Evolutionary conservation across 2,329 filamentous ascomycete genomes (phyloP).

Genomic region (Apiospora pterosperma): DNA sequence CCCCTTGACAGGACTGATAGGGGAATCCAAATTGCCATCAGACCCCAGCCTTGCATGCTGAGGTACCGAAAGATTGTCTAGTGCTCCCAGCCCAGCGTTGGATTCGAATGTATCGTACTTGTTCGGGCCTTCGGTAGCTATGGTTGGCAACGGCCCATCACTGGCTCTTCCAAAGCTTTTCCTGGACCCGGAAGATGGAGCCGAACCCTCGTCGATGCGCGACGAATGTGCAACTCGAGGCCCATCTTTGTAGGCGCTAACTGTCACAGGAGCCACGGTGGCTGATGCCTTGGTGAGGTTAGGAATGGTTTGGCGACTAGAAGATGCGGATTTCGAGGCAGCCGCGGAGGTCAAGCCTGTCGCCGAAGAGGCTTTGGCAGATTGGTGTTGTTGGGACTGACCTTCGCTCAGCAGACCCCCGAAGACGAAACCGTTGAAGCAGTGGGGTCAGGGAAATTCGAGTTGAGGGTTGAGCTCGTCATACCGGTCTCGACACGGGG

Average conservation of each 20-base stretch:
- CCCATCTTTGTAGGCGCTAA: conserved; percentile 45
- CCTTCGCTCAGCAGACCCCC: conserved; percentile 34
- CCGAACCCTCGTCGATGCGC: conserved; percentile 41
- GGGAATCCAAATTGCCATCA: conserved; percentile 42
- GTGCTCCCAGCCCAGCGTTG: conserved; percentile 20
- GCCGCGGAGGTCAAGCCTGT: conserved; percentile 35
- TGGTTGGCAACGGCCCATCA: conserved; percentile 36
- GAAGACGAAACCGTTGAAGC: conserved; percentile 36
- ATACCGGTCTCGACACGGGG: conserved; percentile 37
- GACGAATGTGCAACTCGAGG: conserved; percentile 33
- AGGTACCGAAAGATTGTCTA: conserved; percentile 26
- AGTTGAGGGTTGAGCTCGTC: conserved; percentile 30
- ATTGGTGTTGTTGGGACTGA: conserved; percentile 35
- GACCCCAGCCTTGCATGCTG: conserved; percentile 29
- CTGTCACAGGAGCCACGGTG: conserved; percentile 45
- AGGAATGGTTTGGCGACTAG: conserved; percentile 28
- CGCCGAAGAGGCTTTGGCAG: conserved; percentile 47
- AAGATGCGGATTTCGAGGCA: conserved; percentile 39
- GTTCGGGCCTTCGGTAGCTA: conserved; percentile 31
- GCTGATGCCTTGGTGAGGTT: conserved; percentile 35
- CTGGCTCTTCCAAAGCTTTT: conserved; percentile 39
- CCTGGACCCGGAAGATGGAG: conserved; percentile 28
- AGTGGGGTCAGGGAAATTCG: conserved; percentile 22
- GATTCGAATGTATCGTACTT: conserved; percentile 33
- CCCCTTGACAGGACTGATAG: conserved; percentile 40